These are phyloP conservation scores for Tetracentron sinense DNA, from an alignment of 164 flowering plant genomes.

Conservation along the genomic window DNA sequence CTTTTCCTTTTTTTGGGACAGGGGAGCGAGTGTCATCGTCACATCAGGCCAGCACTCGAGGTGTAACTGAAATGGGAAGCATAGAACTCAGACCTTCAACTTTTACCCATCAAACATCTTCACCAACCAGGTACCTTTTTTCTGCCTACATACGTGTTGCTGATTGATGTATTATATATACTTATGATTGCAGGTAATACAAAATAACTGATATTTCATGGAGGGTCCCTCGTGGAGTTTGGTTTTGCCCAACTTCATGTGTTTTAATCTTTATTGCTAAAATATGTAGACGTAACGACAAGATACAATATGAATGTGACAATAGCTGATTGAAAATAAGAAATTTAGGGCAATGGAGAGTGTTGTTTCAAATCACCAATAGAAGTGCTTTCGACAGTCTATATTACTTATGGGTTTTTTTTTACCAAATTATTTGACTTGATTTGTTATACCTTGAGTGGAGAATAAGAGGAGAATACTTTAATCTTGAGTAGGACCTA, in stretches of 20 bases:
- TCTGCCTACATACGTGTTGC: not conserved
- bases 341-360: no score
- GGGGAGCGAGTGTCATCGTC: conserved; percentile 31
- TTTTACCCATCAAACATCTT: conserved; percentile 19
- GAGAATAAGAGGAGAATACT: no score
- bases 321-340: no score
- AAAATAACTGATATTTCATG: not conserved
- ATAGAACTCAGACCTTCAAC: conserved; percentile 11
- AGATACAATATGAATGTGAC: not conserved
- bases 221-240: conserved; percentile 6
- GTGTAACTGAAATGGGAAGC: conserved; percentile 23
- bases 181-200: not conserved
- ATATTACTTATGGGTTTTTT: no score
- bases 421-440: no score
- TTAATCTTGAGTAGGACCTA: no score
- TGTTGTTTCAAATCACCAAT: no score
- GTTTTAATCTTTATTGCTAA: not conserved
- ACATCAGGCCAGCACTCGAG: conserved; percentile 30
- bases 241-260: no score
- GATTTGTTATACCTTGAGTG: no score
- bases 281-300: not conserved
- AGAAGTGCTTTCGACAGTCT: no score
- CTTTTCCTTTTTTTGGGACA: conserved; percentile 7
- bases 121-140: conserved; percentile 20
- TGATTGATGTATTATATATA: not conserved